Percentiles rank a stretch among this genome's conserved stretches.
phyloP scores from a whole-genome alignment of 495 filamentous ascomycete species.

The Viridothelium virens region DNA sequence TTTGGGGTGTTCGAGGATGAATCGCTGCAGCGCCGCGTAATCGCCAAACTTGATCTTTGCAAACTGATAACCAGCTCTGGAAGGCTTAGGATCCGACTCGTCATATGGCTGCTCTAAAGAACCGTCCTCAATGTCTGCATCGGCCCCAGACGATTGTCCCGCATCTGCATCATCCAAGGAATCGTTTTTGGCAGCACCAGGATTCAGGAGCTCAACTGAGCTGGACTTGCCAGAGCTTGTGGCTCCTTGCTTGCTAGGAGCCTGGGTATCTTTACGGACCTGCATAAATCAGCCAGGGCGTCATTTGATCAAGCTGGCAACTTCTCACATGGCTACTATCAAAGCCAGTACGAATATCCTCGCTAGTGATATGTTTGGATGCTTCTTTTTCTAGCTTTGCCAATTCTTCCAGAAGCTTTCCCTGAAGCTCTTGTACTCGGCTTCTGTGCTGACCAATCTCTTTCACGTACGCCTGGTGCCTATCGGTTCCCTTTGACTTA shows the following conservation, averaged over 20 bases:
- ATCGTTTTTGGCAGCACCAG: not conserved
- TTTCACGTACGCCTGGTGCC: conserved; percentile 62
- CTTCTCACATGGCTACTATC: conserved; percentile 67
- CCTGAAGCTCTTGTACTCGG: conserved; percentile 72
- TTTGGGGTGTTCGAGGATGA: conserved; percentile 63
- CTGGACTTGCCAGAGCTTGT: conserved; percentile 17
- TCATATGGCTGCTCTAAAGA: conserved; percentile 43
- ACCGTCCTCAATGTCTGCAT: conserved; percentile 52
- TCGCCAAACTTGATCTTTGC: conserved; percentile 67
- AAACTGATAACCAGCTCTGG: conserved; percentile 67
- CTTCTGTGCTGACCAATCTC: conserved; percentile 66
- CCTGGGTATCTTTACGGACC: not conserved
- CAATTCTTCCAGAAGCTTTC: conserved; percentile 61
- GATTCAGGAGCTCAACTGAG: conserved; percentile 54
- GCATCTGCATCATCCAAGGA: conserved; percentile 41
- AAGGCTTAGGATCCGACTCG: conserved; percentile 41
- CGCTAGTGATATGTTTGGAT: conserved; percentile 84
- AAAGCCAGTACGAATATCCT: conserved; percentile 82
- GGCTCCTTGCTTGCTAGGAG: not conserved
- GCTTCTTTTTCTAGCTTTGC: conserved; percentile 82
- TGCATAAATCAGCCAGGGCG: not conserved
- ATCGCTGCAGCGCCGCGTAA: conserved; percentile 64
- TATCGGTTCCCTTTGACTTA: conserved; percentile 52
- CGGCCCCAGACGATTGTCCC: conserved; percentile 48
- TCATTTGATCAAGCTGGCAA: not conserved